Evolutionary conservation across 2,329 filamentous ascomycete genomes (phyloP).

Genomic region (Penicillium sp.): DNA sequence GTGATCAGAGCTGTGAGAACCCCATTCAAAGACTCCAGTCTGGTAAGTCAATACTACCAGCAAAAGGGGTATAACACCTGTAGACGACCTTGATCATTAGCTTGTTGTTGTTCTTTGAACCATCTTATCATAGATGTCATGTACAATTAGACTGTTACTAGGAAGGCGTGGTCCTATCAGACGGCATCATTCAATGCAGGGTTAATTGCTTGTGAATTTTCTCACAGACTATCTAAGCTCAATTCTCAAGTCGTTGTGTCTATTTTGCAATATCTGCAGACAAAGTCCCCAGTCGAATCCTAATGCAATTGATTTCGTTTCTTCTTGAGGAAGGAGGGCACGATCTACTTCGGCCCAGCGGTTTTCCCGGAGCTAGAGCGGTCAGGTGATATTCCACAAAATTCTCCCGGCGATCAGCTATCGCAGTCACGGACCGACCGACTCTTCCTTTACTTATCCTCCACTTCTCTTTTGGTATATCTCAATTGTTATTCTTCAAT

Average conservation of each 20-base stretch:
- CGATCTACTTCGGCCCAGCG: slow-evolving; percentile 5
- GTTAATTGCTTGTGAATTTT: not conserved
- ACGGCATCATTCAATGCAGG: not conserved
- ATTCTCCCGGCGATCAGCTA: slow-evolving; percentile 21
- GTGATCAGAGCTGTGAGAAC: not conserved
- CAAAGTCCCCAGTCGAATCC: not conserved
- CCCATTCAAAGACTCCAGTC: not conserved
- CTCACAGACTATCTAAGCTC: too few relatives aligned
- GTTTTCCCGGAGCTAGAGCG: slow-evolving; percentile 20
- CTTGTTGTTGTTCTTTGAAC: not conserved
- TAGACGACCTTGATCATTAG: not conserved
- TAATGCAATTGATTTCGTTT: not conserved
- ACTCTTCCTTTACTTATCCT: slow-evolving; percentile 3
- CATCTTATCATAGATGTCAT: too few relatives aligned
- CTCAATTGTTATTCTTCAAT: slow-evolving; percentile 7
- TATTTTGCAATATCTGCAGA: not conserved
- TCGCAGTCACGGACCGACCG: slow-evolving; percentile 2
- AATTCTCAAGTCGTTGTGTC: not conserved
- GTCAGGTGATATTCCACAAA: slow-evolving; percentile 24
- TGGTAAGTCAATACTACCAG: too few relatives aligned
- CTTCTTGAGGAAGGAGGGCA: not conserved
- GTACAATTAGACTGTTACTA: too few relatives aligned
- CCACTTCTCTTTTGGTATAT: slow-evolving; percentile 1
- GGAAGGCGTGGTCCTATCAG: not conserved
- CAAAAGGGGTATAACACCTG: not conserved